Evolutionary conservation across 2,329 filamentous ascomycete species (phyloP).

Genomic region (Aspergillus fijiensis): DNA sequence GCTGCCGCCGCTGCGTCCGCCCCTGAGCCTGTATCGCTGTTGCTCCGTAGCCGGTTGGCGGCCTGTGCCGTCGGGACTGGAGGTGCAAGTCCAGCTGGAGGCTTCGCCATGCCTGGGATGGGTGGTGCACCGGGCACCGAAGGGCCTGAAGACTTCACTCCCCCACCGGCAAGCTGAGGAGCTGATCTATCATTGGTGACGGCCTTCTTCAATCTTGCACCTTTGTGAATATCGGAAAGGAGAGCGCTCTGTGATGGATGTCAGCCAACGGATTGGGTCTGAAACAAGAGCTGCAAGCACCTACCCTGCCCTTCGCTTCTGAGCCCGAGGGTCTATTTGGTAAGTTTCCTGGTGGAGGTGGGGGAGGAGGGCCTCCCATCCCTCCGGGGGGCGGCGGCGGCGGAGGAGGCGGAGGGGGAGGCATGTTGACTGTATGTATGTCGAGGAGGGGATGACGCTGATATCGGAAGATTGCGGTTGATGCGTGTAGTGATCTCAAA

Average conservation of each 20-base stretch:
- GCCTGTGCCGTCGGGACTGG: slow-evolving; percentile 59
- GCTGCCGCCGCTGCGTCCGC: slow-evolving; percentile 46
- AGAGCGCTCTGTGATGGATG: slow-evolving; percentile 69
- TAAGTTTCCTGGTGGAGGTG: slow-evolving; percentile 57
- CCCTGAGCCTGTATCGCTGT: slow-evolving; percentile 63
- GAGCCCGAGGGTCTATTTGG: slow-evolving; percentile 59
- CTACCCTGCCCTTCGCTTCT: slow-evolving; percentile 62
- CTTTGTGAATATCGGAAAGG: slow-evolving; percentile 83
- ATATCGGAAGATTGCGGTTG: slow-evolving; percentile 5
- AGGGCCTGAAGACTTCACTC: slow-evolving; percentile 71
- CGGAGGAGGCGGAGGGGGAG: slow-evolving; percentile 66
- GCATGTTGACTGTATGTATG: slow-evolving; percentile 32
- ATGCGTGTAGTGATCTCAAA: slow-evolving; percentile 9
- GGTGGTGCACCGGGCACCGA: slow-evolving; percentile 64
- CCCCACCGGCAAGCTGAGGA: slow-evolving; percentile 61
- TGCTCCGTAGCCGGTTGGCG: slow-evolving; percentile 70
- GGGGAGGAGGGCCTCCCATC: slow-evolving; percentile 63
- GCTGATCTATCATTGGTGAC: slow-evolving; percentile 91
- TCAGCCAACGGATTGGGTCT: slow-evolving; percentile 15
- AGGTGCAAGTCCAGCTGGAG: slow-evolving; percentile 45
- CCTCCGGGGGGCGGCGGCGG: slow-evolving; percentile 64
- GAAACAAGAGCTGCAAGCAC: slow-evolving; percentile 31
- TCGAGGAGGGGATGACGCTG: slow-evolving; percentile 10
- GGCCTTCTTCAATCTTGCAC: slow-evolving; percentile 75
- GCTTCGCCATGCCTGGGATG: slow-evolving; percentile 27